Evolutionary conservation across 352 stramenopile genomes (phyloP), one percentile per base, ranked within the genome.

Genomic region (Globisporangium heterothallicum): DNA sequence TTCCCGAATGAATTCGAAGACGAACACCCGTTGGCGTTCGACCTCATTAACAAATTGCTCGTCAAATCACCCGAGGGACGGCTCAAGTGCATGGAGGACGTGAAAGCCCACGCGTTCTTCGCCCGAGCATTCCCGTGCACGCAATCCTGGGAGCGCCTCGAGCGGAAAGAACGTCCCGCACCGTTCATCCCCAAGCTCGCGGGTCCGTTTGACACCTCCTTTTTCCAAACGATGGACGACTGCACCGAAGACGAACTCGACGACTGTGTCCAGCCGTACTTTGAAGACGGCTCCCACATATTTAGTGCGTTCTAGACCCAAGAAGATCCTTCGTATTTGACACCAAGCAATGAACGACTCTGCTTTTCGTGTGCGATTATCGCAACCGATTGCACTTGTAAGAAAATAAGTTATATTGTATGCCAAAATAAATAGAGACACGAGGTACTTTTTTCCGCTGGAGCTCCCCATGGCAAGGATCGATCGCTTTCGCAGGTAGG

Each of bases 1-100:
- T 95, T 96, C 49, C 79, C 78, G 0, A 70, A 73, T 26, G 74
- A 76, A 18, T 88, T 89, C 45, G 74, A 87, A 49, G 58, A 78
- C 2, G 64, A 79, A 19, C 67, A 72, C 45, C 69, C 73, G 2
- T 59, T 61, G 4, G 71, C 64, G 16, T 81, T 62, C 42, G 74
- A 86, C 18, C 65, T 92, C 25, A 84, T 92, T 38, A 43, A 45
- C 4, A 63, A 73, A 21, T 56, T 88, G 21, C 48, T 88, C 12
- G 75, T 84, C 26, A 92, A 92, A 53, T 65, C 60, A 1, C 75
- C 78, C 0, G 52, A 66, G 21, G 58, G 72, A 3, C 69, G 80
- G 18, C 51, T 77, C 0, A 32, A 52, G 1, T 66, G 55, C 14
- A 83, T 86, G 64, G 44, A 64, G 2, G 63, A 77, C 43, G 64